Conservation (phyloP, 257 asterid genomes). For the Salvia miltiorrhiza region DNA sequence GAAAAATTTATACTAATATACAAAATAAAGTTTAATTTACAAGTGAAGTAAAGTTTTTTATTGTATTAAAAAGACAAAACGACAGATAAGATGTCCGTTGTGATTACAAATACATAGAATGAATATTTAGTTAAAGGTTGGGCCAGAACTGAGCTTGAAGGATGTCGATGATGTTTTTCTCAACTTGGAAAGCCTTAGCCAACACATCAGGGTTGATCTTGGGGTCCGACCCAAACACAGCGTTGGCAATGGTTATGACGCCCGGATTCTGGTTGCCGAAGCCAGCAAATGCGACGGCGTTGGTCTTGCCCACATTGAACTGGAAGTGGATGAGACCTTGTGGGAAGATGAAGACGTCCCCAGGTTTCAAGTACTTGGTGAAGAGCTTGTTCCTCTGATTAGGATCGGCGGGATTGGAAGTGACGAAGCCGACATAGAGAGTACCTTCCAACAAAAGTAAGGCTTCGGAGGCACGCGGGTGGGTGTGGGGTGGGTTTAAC, state of each 20-base stretch:
- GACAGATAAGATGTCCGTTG: no score
- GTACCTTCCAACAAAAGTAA: constrained; percentile 19
- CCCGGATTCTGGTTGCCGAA: constrained; percentile 1
- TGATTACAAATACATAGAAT: no score
- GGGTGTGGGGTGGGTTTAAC: neutral
- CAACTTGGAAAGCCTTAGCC: neutral
- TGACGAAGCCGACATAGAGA: no score
- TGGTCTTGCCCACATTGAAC: constrained; percentile 4
- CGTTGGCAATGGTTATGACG: neutral
- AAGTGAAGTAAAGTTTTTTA: no score
- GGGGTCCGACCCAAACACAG: constrained; percentile 1
- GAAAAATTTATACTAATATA: no score
- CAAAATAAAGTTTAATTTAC: no score
- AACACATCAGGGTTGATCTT: neutral
- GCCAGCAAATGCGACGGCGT: constrained; percentile 19
- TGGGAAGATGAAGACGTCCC: no score
- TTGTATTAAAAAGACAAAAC: no score
- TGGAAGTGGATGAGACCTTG: constrained; percentile 25
- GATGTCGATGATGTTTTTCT: neutral
- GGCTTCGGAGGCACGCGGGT: neutral
- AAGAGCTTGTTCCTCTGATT: no score
- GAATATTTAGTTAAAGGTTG: neutral
- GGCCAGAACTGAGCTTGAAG: neutral
- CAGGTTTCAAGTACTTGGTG: no score
- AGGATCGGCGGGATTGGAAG: no score